These are phyloP conservation scores for Pseudovirgaria hyperparasitica DNA, from an alignment of 2,329 filamentous ascomycete genomes.

Conservation along the genomic window DNA sequence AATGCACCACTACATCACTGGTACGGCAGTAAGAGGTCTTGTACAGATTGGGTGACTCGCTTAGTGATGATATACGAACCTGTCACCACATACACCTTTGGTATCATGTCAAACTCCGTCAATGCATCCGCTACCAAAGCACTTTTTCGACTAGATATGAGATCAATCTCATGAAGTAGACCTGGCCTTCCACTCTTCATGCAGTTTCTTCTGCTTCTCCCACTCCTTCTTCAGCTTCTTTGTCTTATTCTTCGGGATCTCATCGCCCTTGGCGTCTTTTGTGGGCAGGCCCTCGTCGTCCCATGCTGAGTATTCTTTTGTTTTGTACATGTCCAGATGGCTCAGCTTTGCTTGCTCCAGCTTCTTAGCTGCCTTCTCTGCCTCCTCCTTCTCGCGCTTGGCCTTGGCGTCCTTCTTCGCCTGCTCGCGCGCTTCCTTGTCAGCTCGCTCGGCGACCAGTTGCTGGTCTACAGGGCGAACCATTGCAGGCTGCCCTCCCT, in stretches of 20 bases:
- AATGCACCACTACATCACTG: too few relatives aligned
- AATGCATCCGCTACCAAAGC: too few relatives aligned
- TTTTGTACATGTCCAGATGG: slow-evolving; percentile 45
- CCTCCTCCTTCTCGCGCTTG: slow-evolving; percentile 47
- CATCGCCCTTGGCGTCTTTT: slow-evolving; percentile 62
- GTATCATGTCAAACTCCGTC: too few relatives aligned
- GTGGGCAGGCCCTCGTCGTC: slow-evolving; percentile 72
- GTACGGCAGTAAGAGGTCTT: too few relatives aligned
- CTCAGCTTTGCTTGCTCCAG: slow-evolving; percentile 45
- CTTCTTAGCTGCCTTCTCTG: slow-evolving; percentile 39
- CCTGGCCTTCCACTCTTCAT: too few relatives aligned
- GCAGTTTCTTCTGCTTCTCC: slow-evolving; percentile 78
- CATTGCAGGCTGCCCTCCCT: slow-evolving; percentile 53
- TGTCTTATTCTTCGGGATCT: slow-evolving; percentile 62
- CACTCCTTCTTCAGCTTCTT: slow-evolving; percentile 86
- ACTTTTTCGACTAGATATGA: too few relatives aligned
- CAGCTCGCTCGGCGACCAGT: slow-evolving; percentile 39
- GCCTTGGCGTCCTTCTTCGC: slow-evolving; percentile 32
- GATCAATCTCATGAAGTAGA: too few relatives aligned
- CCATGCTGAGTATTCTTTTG: slow-evolving; percentile 59
- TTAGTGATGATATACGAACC: too few relatives aligned
- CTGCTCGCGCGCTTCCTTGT: slow-evolving; percentile 36
- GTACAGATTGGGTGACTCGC: too few relatives aligned
- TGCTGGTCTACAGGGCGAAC: slow-evolving; percentile 54
- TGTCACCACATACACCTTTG: too few relatives aligned